These are phyloP conservation scores for Astrothelium subdiscretum DNA, from an alignment of 495 filamentous ascomycete species.

Conservation along the genomic window DNA sequence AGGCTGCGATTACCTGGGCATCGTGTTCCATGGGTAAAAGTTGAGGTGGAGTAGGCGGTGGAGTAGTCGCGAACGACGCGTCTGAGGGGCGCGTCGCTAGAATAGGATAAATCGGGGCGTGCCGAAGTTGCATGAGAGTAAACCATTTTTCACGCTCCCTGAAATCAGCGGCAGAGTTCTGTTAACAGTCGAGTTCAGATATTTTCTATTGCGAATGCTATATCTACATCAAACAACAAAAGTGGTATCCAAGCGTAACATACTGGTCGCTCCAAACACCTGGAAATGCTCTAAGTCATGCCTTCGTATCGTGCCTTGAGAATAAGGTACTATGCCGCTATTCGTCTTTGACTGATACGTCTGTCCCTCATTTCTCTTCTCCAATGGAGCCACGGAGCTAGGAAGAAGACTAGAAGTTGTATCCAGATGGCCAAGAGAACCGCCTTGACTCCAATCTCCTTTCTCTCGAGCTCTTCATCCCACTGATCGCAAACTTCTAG, in stretches of 20 bases:
- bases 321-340: background rate
- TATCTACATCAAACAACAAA: no score
- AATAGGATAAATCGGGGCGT: no score
- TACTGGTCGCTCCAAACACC: background rate
- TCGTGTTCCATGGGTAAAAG: slow-evolving; percentile 5
- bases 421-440: background rate
- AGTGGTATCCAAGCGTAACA: background rate
- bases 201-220: no score
- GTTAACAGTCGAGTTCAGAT: no score
- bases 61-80: background rate
- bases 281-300: background rate
- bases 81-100: background rate
- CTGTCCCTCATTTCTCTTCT: background rate
- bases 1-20: slow-evolving; percentile 18
- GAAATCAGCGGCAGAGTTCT: no score
- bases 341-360: background rate
- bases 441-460: background rate
- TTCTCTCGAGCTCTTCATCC: slow-evolving; percentile 13
- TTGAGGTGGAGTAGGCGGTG: background rate
- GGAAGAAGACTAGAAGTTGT: background rate
- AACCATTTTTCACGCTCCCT: no score
- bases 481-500: slow-evolving; percentile 31
- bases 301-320: background rate
- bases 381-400: background rate
- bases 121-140: no score